These are phyloP conservation scores for Tetrahymena elliotti DNA, from an alignment of 73 alveolate genomes.

Conservation along the genomic window DNA sequence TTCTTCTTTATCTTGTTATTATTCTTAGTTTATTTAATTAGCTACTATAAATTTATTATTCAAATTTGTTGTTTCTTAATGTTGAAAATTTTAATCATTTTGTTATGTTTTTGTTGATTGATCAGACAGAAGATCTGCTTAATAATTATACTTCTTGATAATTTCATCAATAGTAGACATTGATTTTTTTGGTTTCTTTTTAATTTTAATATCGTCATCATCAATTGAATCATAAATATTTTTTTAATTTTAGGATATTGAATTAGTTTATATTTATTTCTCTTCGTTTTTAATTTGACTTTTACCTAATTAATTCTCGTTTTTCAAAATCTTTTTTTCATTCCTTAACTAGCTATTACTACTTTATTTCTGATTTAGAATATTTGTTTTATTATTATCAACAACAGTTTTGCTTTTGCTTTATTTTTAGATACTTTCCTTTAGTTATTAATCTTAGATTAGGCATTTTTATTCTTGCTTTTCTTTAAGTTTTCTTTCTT, in stretches of 20 bases:
- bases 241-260: not conserved
- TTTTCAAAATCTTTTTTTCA: no score
- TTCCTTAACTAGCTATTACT: no score
- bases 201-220: not conserved
- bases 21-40: not conserved
- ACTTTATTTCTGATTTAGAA: not conserved
- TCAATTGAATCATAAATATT: not conserved
- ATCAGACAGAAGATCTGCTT: not conserved
- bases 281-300: not conserved
- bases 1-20: not conserved
- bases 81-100: no score
- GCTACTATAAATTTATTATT: not conserved
- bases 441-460: no score
- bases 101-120: no score
- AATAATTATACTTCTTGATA: not conserved
- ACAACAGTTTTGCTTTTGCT: no score
- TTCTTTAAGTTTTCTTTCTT: not conserved
- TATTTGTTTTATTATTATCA: no score
- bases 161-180: not conserved
- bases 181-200: not conserved
- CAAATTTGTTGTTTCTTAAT: not conserved
- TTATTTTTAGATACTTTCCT: no score
- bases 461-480: not conserved
- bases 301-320: not conserved
- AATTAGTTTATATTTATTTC: not conserved